Base-by-base conservation (phyloP, 768 basidiomycete genomes). In the Mycena metata region DNA sequence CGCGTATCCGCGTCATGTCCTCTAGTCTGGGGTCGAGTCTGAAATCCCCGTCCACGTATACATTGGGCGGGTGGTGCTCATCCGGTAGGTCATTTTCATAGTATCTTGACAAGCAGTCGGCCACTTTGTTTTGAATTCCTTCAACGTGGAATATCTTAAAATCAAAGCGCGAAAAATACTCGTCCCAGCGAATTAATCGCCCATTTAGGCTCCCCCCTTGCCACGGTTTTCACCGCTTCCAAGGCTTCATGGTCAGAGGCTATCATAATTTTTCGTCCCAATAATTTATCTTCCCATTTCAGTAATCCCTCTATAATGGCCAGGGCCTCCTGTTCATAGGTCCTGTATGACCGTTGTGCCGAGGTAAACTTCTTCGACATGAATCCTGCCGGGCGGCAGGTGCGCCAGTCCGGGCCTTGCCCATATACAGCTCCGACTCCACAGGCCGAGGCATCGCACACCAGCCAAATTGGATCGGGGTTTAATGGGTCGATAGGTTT, bases 121-220 rank as follows among this genome's bases (percentile, higher is more conserved):
- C 52, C 13, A 55, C 52, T 36, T 55, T 55, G 21, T 55, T 55
- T 16, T 36, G 30, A 16, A 26, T 11, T 7, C 52, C 52, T 19
- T 35, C 30, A 10, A 55, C 52, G 35, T 55, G 52, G 8, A 19
- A 7, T 4, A 55, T 36, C 11, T 55, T 33, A n/a, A 55, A 55
- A 55, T 55, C 52, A 55, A 55, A 55, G 6, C 52, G 52, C 15
- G 52, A 36, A n/a, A 55, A 21, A n/a, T 55, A 55, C 19, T 55
- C 52, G 21, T 55, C 52, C 52, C 52, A 55, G 3, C 52, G 26
- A 6, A 55, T 55, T 8, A 55, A 12, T 12, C 52, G 52, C 9
- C 52, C 52, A 39, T 39, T 55, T 15, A 55, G 13, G 5, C 52
- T 23, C n/a, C 30, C 21, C 21, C 4, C 52, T 26, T 7, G 15